These are phyloP conservation scores for Syzygium malaccense DNA, from an alignment of 441 rosid genomes.

Conservation along the genomic window DNA sequence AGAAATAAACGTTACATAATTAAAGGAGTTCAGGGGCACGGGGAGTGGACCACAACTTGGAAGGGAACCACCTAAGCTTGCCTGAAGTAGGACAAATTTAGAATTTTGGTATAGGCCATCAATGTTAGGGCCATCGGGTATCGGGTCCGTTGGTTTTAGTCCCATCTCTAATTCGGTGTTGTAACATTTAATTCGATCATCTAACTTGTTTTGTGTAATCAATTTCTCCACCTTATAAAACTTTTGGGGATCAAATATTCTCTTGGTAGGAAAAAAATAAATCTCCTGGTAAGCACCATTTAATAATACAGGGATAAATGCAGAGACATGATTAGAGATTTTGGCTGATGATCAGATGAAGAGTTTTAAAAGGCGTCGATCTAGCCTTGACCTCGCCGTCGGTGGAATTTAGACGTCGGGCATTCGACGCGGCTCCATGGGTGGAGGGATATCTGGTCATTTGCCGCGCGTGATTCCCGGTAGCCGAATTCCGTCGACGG, in stretches of 20 bases:
- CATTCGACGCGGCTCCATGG: not conserved
- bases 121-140: not conserved
- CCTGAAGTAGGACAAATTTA: not conserved
- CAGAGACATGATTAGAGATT: not conserved
- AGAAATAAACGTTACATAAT: not conserved
- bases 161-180: not conserved
- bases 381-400: fast-evolving
- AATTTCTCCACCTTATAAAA: not conserved
- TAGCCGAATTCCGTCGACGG: not conserved
- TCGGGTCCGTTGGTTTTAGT: not conserved
- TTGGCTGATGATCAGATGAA: not conserved
- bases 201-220: not conserved
- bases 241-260: not conserved
- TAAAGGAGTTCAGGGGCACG: not conserved
- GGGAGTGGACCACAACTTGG: not conserved
- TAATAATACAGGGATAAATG: not conserved
- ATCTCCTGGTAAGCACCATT: too few relatives aligned
- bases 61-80: not conserved
- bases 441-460: too few relatives aligned
- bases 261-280: not conserved
- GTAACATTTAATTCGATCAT: not conserved
- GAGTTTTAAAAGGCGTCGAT: not conserved
- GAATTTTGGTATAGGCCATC: not conserved
- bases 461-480: not conserved
- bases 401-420: not conserved